Evolutionary conservation across 495 filamentous ascomycete species (phyloP).

Genomic region (Podospora didyma): DNA sequence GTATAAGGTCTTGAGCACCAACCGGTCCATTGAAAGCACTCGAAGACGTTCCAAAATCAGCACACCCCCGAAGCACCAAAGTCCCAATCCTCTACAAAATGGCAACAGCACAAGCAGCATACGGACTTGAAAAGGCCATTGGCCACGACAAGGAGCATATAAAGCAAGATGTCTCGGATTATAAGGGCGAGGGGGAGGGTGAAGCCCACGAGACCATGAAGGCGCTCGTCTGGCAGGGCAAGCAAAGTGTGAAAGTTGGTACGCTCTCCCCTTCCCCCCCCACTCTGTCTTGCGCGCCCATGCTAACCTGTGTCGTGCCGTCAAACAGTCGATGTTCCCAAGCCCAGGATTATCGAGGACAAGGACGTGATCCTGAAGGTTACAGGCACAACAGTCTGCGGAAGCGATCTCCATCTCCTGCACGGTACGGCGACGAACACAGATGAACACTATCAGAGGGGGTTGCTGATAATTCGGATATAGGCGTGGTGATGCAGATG

Average conservation of each 20-base stretch:
- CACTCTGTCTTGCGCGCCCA: neutral
- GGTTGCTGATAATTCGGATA: slow-evolving; percentile 3
- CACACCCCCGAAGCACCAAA: too few relatives aligned
- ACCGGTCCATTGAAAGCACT: too few relatives aligned
- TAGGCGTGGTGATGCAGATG: slow-evolving; percentile 61
- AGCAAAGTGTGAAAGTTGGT: slow-evolving; percentile 59
- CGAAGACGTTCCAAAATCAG: too few relatives aligned
- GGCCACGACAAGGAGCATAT: slow-evolving; percentile 59
- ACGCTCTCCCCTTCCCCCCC: slow-evolving; percentile 11
- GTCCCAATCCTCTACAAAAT: too few relatives aligned
- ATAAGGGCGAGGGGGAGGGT: slow-evolving; percentile 40
- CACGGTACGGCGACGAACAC: slow-evolving; percentile 46
- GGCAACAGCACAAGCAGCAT: slow-evolving; percentile 61
- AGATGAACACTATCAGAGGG: neutral
- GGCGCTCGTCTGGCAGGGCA: slow-evolving; percentile 68
- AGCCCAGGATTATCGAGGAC: slow-evolving; percentile 67
- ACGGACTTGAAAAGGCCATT: slow-evolving; percentile 57
- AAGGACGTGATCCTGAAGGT: slow-evolving; percentile 79
- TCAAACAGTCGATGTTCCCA: slow-evolving; percentile 53
- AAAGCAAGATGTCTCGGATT: slow-evolving; percentile 57
- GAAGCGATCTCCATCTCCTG: slow-evolving; percentile 77
- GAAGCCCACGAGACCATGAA: slow-evolving; percentile 57
- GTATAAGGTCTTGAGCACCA: too few relatives aligned
- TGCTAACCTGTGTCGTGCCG: neutral
- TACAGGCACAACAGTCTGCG: slow-evolving; percentile 84